Evolutionary conservation across 495 filamentous ascomycete genomes (phyloP).

Genomic region (Amniculicola lignicola): DNA sequence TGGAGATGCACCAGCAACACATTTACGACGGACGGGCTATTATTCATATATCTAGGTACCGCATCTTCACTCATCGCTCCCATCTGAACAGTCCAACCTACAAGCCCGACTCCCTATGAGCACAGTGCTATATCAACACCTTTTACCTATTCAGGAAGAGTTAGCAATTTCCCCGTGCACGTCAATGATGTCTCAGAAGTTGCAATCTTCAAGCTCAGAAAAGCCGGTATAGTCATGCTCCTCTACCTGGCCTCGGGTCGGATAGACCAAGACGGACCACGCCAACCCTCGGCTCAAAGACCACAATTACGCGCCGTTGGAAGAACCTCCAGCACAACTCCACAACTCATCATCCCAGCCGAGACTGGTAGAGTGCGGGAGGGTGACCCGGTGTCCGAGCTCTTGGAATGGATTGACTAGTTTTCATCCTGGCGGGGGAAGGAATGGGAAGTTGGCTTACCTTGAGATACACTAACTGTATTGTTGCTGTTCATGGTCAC

Average conservation of each 20-base stretch:
- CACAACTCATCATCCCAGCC: conserved; percentile 82
- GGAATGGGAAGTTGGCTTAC: conserved; percentile 9
- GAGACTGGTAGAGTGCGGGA: conserved; percentile 69
- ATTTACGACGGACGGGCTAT: too few relatives aligned
- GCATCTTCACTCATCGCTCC: too few relatives aligned
- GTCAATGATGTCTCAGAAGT: not conserved
- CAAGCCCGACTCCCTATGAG: too few relatives aligned
- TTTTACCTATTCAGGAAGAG: too few relatives aligned
- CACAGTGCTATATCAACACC: too few relatives aligned
- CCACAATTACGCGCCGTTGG: conserved; percentile 42
- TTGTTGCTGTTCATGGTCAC: not conserved
- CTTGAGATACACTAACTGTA: not conserved
- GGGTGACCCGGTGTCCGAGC: conserved; percentile 67
- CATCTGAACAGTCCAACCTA: too few relatives aligned
- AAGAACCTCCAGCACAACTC: conserved; percentile 53
- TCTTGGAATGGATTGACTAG: conserved; percentile 99
- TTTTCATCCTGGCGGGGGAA: conserved; percentile 73
- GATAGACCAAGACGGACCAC: conserved; percentile 57
- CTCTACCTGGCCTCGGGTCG: conserved; percentile 48
- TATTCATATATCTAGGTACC: too few relatives aligned
- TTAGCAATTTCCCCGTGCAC: too few relatives aligned
- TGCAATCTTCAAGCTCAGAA: conserved; percentile 48
- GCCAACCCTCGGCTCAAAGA: conserved; percentile 52
- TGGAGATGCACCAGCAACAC: too few relatives aligned
- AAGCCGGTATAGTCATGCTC: conserved; percentile 66